These are phyloP conservation scores for Mangifera indica DNA, from an alignment of 345 rosid species.

Conservation along the genomic window DNA sequence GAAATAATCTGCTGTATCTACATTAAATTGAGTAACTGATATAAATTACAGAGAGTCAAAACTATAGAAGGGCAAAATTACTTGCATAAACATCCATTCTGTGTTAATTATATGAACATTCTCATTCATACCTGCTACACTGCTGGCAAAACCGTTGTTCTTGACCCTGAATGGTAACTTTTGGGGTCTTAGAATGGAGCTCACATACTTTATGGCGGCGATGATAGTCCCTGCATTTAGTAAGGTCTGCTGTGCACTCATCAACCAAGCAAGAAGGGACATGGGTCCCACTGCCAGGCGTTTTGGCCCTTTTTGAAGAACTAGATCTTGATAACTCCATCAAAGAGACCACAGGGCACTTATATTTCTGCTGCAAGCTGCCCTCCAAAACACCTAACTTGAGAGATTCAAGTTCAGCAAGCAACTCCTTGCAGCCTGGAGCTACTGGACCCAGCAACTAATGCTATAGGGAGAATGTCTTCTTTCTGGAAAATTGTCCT, in stretches of 20 bases:
- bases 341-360: constrained; percentile 18
- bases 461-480: constrained; percentile 17
- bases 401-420: constrained; percentile 31
- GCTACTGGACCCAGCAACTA: not conserved
- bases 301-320: constrained; percentile 49
- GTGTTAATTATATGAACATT: constrained; percentile 5
- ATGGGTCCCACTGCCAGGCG: constrained; percentile 37
- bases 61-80: not conserved
- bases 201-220: constrained; percentile 80
- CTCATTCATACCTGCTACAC: constrained; percentile 60
- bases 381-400: constrained; percentile 27
- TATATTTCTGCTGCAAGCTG: constrained; percentile 11
- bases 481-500: constrained; percentile 27
- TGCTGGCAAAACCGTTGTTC: constrained; percentile 83
- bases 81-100: not conserved
- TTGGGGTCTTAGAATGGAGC: constrained; percentile 62
- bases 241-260: constrained; percentile 66
- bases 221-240: constrained; percentile 69
- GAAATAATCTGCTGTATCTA: too few species aligned
- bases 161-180: constrained; percentile 52
- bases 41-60: not conserved
- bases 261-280: constrained; percentile 73
- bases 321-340: constrained; percentile 60
- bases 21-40: too few species aligned
- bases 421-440: constrained; percentile 14